Evolutionary conservation across 495 filamentous ascomycete species (phyloP).

Genomic region (Neurospora cerealis): DNA sequence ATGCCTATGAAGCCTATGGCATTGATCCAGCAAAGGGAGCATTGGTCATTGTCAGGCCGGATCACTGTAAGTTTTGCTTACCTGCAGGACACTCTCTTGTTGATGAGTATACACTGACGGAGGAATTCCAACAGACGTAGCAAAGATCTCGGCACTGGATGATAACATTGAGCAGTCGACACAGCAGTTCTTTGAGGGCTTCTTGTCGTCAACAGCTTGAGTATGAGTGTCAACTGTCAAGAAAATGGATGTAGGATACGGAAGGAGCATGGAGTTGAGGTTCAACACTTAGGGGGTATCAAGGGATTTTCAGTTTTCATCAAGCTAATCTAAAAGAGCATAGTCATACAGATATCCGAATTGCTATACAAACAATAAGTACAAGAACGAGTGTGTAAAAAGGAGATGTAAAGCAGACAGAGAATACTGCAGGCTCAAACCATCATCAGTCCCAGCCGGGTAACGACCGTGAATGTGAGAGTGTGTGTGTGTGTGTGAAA

Average conservation of each 20-base stretch:
- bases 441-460: background rate
- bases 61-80: constrained; percentile 47
- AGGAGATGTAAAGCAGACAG: background rate
- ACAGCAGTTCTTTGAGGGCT: constrained; percentile 13
- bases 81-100: no score
- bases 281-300: background rate
- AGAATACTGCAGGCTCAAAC: background rate
- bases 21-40: constrained; percentile 45
- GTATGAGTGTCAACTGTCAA: background rate
- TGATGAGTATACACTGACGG: background rate
- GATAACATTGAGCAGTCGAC: constrained; percentile 6
- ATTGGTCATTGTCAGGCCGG: constrained; percentile 52
- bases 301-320: background rate
- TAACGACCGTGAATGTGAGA: background rate
- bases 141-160: constrained; percentile 13
- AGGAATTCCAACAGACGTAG: constrained; percentile 11
- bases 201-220: constrained; percentile 1
- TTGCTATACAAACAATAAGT: background rate
- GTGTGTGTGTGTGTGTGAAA: background rate
- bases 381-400: background rate
- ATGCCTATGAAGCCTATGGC: constrained; percentile 53
- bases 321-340: background rate
- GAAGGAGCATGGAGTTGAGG: background rate
- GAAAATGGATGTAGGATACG: background rate
- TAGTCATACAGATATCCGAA: background rate